Base-by-base conservation (phyloP, 768 basidiomycete species). In the Pleurotus cornucopiae region DNA sequence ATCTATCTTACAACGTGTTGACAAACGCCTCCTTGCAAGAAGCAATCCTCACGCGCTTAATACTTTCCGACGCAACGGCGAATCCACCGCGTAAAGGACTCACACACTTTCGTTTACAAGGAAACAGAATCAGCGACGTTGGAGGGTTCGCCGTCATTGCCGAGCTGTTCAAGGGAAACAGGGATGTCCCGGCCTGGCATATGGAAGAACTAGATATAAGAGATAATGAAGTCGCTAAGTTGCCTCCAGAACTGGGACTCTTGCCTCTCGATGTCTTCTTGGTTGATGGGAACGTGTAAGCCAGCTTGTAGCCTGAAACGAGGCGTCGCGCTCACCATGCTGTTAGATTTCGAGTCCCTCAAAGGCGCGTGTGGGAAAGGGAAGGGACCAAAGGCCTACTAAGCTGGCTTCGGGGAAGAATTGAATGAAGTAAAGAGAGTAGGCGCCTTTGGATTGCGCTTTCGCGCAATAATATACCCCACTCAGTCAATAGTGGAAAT, bases 271-370 rank as follows among this genome's bases (percentile, higher is more conserved):
- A 93, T 49, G 85, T 91, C 6, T 83, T 94, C 57, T 69, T 91
- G 61, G 91, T 94, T 37, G 91, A 93, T 63, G 90, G 91, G 14
- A 94, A 94, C 69, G 72, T 77, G 89, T 91, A 66, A 75, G 88
- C 81, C 43, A 40, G 14, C n/a, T 34, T 30, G 30, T 30, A 11
- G 7, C 30, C 30, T 30, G 30, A 30, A 2, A 30, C 11, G 9
- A 30, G 30, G 9, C 30, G 7, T 30, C 56, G 41, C 23, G 14
- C 54, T 14, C n/a, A 14, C 45, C 37, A 43, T 34, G 34, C 6
- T 34, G 48, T 40, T 23, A 91, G 89, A 12, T 94, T 94, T 75
- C 86, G 91, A 25, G 84, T 91, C 16, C 91, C 91, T 0, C 83
- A 85, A 57, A 76, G 91, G 59, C 76, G 86, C 18, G 85, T 94